Percentiles rank a stretch among this genome's conserved stretches.
Evolutionary conservation across 2,329 filamentous ascomycete genomes (phyloP).

Genomic region (Berkeleyomyces basicola): DNA sequence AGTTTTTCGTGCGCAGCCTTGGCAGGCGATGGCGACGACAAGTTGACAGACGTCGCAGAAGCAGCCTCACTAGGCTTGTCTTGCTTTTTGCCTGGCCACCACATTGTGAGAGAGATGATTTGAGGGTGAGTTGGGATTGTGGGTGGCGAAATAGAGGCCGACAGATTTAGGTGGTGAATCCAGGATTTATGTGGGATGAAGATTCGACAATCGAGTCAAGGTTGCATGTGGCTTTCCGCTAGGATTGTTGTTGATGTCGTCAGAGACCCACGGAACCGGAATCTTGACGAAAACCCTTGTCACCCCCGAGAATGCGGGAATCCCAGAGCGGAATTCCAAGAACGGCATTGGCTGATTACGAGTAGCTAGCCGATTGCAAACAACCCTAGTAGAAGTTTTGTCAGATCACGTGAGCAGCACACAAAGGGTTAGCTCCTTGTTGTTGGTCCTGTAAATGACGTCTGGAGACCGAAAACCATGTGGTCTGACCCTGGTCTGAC

Average conservation of each 20-base stretch:
- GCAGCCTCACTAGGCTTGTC: conserved; percentile 20
- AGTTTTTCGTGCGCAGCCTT: conserved; percentile 35
- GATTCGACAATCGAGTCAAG: not conserved
- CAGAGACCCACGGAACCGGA: not conserved
- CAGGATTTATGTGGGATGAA: not conserved
- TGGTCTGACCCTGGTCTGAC: not conserved
- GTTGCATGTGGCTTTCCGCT: not conserved
- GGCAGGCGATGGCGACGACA: conserved; percentile 22
- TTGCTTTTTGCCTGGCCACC: conserved; percentile 23
- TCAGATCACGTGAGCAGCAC: too few species aligned
- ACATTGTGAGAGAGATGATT: conserved; percentile 17
- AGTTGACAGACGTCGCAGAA: not conserved
- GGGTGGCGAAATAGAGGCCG: not conserved
- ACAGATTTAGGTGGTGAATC: not conserved
- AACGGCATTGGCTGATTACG: not conserved
- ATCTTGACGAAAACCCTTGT: not conserved
- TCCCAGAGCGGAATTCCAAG: not conserved
- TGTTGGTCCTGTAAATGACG: not conserved
- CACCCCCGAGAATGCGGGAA: not conserved
- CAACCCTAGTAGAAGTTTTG: not conserved
- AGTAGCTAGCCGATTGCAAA: too few species aligned
- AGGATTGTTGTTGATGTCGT: not conserved
- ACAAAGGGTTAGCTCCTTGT: too few species aligned
- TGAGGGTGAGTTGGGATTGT: not conserved
- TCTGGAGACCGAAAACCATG: not conserved